phyloP scores from a whole-genome alignment of 75 land plant species.

The Cunninghamia lanceolata region DNA sequence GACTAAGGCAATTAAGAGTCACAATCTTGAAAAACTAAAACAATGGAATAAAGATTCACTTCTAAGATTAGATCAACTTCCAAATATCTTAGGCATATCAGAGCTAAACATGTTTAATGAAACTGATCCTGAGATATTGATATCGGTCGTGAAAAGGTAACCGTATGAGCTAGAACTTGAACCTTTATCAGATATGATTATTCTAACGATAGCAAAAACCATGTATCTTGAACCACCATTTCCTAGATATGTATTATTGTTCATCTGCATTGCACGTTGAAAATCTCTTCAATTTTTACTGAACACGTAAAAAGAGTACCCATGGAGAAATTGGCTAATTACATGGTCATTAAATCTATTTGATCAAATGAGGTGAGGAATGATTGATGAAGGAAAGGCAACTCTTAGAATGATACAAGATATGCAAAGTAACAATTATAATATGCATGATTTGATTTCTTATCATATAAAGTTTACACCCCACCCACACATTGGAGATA shows the following conservation, averaged over 20 bases:
- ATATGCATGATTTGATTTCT: slow-evolving; percentile 98
- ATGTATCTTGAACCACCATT: too few species aligned
- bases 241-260: too few species aligned
- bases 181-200: too few species aligned
- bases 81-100: slow-evolving; percentile 43
- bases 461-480: slow-evolving; percentile 96
- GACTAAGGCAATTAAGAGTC: slow-evolving; percentile 52
- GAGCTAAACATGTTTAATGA: slow-evolving; percentile 37
- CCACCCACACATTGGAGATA: slow-evolving; percentile 94
- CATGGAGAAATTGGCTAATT: slow-evolving; percentile 97
- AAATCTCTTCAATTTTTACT: too few species aligned
- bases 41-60: slow-evolving; percentile 51
- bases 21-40: slow-evolving; percentile 23
- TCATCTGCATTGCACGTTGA: too few species aligned
- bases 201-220: too few species aligned
- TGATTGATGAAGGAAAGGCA: slow-evolving; percentile 93
- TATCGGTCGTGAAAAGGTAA: too few species aligned
- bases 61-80: slow-evolving; percentile 55
- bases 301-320: slow-evolving; percentile 85
- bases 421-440: slow-evolving; percentile 94
- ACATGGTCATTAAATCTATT: slow-evolving; percentile 85
- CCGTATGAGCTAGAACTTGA: too few species aligned
- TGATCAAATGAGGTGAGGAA: slow-evolving; percentile 83
- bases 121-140: slow-evolving; percentile 67
- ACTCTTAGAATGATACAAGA: slow-evolving; percentile 96